Evolutionary conservation across 2,329 filamentous ascomycete genomes (phyloP).

Genomic region (Aspergillus bombycis): DNA sequence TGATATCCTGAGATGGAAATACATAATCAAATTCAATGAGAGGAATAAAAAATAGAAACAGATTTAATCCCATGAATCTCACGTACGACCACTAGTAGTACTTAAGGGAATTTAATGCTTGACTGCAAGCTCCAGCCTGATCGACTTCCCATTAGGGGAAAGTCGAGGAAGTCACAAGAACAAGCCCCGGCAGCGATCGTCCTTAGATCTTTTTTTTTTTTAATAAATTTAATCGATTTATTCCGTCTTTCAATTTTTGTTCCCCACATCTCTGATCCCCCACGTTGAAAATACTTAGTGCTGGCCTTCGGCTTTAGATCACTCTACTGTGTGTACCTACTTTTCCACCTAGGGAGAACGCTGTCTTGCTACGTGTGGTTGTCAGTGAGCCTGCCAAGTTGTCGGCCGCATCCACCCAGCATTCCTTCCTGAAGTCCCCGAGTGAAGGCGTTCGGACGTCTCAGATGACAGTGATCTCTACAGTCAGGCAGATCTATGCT

Average conservation of each 20-base stretch:
- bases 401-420: background rate
- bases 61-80: background rate
- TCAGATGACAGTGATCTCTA: conserved; percentile 22
- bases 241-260: background rate
- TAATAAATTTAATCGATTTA: too few relatives aligned
- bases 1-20: background rate
- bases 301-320: background rate
- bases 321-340: background rate
- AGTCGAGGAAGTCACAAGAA: background rate
- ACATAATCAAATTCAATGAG: background rate
- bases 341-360: background rate
- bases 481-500: conserved; percentile 19
- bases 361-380: background rate
- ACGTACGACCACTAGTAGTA: background rate
- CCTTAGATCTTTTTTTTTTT: background rate
- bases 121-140: too few relatives aligned
- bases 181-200: background rate
- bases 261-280: background rate
- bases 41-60: background rate
- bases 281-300: background rate
- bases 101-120: too few relatives aligned
- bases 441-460: background rate
- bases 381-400: background rate
- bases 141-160: background rate
- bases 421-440: background rate